Base-by-base conservation (phyloP, 495 filamentous ascomycete genomes). In the Lasiosphaeria ovina region DNA sequence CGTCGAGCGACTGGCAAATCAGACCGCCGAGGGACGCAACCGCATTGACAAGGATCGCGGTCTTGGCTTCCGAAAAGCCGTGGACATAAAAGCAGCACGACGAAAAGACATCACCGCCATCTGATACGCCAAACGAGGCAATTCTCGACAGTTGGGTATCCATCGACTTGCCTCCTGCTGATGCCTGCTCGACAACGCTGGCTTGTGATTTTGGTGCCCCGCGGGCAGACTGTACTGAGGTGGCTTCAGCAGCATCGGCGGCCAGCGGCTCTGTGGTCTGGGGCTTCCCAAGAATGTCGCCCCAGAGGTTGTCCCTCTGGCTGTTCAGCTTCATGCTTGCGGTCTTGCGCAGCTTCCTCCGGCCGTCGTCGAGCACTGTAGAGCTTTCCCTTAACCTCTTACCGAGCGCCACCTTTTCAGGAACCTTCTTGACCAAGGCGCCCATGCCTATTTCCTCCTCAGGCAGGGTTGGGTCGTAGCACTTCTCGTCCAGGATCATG, bases 401-500 rank as follows among this genome's bases (percentile, higher is more conserved):
- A 40, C 77, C 77, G 16, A 74, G 61, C 0, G 66, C 65, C 58
- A 75, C 59, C 60, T 68, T 65, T 57, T 74, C 65, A 36, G 73
- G 57, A 64, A 76, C 72, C 65, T 74, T 67, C 62, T 83, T 81
- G 69, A 86, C 87, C 89, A 90, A 95, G 54, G 94, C 93, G 6
- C 87, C 89, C 7, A 77, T 76, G 0, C 94, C 94, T 66, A 91
- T 85, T 67, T 91, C 77, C 62, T 88, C 85, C 10, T 62, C 51
- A 6, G 91, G 85, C 10, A 92, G 60, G 36, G 76, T 72, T 2
- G 90, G 92, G 69, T 94, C 85, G 71, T 96, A 98, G 59, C 83
- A 83, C 10, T 78, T 78, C 67, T 97, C 95, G 35, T 97, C 89
- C 31, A 98, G 78, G 3, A 89, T 87, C 91, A 98, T 93, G n/a